phyloP scores from a whole-genome alignment of 345 rosid species.

The Eucalyptus curtisii region DNA sequence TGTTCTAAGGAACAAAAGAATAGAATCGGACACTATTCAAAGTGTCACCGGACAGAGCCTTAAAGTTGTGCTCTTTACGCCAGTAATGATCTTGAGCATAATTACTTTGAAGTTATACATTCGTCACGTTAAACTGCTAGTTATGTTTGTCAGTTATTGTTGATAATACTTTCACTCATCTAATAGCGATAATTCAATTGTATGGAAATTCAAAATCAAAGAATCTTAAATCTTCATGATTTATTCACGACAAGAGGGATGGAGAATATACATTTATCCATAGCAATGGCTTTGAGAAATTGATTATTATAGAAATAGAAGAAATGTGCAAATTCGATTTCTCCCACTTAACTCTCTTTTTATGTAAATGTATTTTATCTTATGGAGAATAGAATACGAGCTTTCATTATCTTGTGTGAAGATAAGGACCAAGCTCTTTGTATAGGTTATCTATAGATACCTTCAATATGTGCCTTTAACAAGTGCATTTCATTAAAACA shows the following conservation, averaged over 20 bases:
- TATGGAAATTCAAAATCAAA: neutral
- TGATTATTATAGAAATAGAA: too few species aligned
- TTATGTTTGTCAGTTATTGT: neutral
- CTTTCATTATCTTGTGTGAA: neutral
- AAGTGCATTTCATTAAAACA: neutral
- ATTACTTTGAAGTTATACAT: neutral
- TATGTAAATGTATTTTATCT: too few species aligned
- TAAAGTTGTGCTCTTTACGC: too few species aligned
- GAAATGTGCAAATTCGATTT: too few species aligned
- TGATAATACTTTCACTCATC: neutral
- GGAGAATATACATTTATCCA: neutral
- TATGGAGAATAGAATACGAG: neutral
- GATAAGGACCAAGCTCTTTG: neutral
- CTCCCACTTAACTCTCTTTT: too few species aligned
- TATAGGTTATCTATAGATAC: neutral
- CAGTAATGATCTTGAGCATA: neutral
- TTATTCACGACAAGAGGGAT: neutral
- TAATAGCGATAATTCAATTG: fast-evolving
- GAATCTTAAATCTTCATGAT: neutral
- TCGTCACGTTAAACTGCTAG: neutral
- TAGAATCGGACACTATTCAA: too few species aligned
- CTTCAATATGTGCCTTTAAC: neutral
- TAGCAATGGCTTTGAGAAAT: too few species aligned
- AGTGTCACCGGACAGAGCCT: fast-evolving
- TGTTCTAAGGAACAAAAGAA: too few species aligned